phyloP scores from a whole-genome alignment of 345 rosid species.

The Salix brachista region DNA sequence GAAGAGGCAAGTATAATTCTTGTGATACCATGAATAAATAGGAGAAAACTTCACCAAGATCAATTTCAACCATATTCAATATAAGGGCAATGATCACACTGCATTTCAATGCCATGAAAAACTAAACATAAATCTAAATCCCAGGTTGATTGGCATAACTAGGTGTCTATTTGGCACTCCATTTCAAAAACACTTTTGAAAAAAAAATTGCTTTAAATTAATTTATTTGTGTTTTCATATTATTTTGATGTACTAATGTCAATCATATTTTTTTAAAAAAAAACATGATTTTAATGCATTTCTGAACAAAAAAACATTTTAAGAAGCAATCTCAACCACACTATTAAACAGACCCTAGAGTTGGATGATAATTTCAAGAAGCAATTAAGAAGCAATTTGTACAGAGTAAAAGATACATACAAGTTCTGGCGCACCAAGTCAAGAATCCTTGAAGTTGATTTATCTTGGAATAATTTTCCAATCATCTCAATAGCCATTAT shows the following conservation, averaged over 20 bases:
- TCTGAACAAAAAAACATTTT: too few relatives aligned
- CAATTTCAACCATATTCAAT: neutral
- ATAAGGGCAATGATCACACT: neutral
- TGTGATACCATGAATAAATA: neutral
- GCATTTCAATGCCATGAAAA: neutral
- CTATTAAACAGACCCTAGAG: neutral
- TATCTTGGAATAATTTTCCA: slow-evolving; percentile 60
- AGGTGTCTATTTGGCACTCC: too few relatives aligned
- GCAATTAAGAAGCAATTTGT: neutral
- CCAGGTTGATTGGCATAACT: slow-evolving; percentile 1
- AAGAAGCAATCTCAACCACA: too few relatives aligned
- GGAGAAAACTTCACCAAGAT: neutral
- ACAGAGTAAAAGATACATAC: slow-evolving; percentile 30
- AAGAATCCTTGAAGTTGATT: slow-evolving; percentile 72
- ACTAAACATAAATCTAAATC: neutral
- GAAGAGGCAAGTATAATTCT: neutral
- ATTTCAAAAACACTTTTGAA: too few relatives aligned
- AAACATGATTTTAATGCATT: too few relatives aligned
- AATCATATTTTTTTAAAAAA: too few relatives aligned
- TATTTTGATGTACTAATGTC: too few relatives aligned
- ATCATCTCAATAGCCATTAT: slow-evolving; percentile 72
- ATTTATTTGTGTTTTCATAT: too few relatives aligned
- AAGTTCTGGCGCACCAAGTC: slow-evolving; percentile 66
- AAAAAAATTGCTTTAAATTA: too few relatives aligned
- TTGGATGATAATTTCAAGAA: neutral